Conservation (phyloP, 1,139 yeast species). For the Hanseniaspora uvarum region DNA sequence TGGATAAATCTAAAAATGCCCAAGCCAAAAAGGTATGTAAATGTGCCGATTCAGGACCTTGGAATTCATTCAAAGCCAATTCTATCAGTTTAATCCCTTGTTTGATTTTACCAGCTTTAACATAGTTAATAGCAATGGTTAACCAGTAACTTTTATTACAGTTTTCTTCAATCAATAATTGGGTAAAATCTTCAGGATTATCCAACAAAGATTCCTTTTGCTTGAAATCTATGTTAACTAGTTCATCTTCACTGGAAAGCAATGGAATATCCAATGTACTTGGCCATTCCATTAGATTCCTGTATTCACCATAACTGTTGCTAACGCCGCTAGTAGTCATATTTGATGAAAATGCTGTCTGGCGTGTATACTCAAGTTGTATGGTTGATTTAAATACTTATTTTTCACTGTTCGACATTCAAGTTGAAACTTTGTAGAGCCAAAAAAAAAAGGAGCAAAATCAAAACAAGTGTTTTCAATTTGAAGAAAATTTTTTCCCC, state of each 20-base stretch:
- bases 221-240: conserved; percentile 55
- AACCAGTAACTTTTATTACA: conserved; percentile 76
- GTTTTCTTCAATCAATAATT: conserved; percentile 66
- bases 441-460: neutral
- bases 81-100: conserved; percentile 59
- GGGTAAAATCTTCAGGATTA: conserved; percentile 72
- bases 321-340: neutral
- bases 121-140: conserved; percentile 71
- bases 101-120: conserved; percentile 45
- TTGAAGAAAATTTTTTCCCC: too few species aligned
- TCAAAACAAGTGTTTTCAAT: too few species aligned
- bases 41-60: conserved; percentile 40
- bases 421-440: neutral
- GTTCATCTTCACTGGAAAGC: conserved; percentile 49
- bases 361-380: neutral
- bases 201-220: conserved; percentile 62
- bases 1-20: conserved; percentile 51
- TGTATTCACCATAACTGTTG: conserved; percentile 9
- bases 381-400: neutral
- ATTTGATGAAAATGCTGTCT: neutral
- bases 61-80: conserved; percentile 45
- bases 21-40: conserved; percentile 62
- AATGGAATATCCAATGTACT: conserved; percentile 51
- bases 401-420: neutral
- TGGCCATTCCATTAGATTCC: conserved; percentile 27